A percentile compares a stretch with the other conserved stretches of the same genome.
Conservation (phyloP, 306 rosid genomes). For the Myrica gale region DNA sequence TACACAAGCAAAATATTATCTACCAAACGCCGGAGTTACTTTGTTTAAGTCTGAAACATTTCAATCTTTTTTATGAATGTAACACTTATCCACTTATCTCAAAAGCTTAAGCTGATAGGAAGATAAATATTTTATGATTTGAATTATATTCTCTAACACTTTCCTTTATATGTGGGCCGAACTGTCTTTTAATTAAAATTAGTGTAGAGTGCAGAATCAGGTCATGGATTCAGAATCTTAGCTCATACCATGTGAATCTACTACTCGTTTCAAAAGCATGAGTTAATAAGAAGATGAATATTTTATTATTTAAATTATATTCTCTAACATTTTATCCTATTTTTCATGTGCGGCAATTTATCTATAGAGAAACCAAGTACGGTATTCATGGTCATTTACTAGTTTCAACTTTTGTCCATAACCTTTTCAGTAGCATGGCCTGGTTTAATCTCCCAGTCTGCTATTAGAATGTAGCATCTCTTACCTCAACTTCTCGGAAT, state of each 20-base stretch:
- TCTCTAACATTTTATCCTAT: not conserved
- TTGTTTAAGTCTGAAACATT: not conserved
- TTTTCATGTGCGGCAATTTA: not conserved
- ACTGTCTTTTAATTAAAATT: too few species aligned
- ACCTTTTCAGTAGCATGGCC: not conserved
- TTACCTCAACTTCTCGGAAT: slow-evolving; percentile 55
- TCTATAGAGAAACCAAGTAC: not conserved
- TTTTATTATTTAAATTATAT: too few species aligned
- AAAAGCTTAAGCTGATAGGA: too few species aligned
- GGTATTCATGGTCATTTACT: too few species aligned
- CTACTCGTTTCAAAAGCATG: too few species aligned
- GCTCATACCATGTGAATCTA: too few species aligned
- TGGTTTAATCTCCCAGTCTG: not conserved
- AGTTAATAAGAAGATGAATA: too few species aligned
- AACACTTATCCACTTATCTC: too few species aligned
- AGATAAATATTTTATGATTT: too few species aligned
- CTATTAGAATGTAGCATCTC: not conserved
- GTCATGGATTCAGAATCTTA: too few species aligned
- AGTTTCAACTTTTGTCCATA: not conserved
- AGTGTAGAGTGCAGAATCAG: accelerated
- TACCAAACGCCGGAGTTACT: not conserved
- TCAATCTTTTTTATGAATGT: not conserved
- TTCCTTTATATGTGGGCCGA: accelerated
- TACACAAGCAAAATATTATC: not conserved
- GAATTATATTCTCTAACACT: too few species aligned